Evolutionary conservation across 805 yeast genomes (phyloP), one percentile per base, ranked within the genome.

Genomic region (Teunomyces atbi): DNA sequence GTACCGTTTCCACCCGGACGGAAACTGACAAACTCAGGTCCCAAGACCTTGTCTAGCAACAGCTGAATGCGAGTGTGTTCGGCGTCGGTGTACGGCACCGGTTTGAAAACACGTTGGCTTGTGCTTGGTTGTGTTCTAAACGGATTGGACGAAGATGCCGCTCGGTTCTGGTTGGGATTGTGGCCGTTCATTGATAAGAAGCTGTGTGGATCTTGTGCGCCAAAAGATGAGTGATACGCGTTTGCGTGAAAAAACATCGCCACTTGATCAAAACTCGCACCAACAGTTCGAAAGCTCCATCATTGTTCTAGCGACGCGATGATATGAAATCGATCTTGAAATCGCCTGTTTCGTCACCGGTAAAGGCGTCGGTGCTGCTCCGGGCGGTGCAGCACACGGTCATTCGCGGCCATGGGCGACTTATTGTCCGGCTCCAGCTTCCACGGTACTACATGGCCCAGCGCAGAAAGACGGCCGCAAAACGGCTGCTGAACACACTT

Each of bases 1-100:
- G 73, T 75, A 11, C 86, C 83, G 2, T 89, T 89, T 29, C 84
- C 89, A 2, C 90, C 91, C 6, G 89, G 82, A 40, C 95, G 71
- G 34, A 80, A 81, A 21, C 90, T 82, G 18, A 87, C 83, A 55
- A 78, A 86, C 57, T 87, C 94, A 0, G 94, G 92, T 0, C 94
- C 94, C 13, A 87, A 55, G 1, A 69, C 71, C 45, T 64, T 65
- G 49, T 69, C 64, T 7, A 72, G 55, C 18, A 60, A 52, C 20
- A 44, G 49, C 52, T 69, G 73, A 29, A 72, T 72, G 11, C 64
- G 52, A n/a, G 52, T 47, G n/a, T 60, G 56, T 44, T 72, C 76
- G 29, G 63, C 68, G 3, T 48, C 52, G 1, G 64, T 55, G 54
- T 68, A 72, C 6, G 66, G 61, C 8, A 57, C 54, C 6, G 67